Evolutionary conservation across 768 basidiomycete species (phyloP).

Genomic region (Pholiota conissans): DNA sequence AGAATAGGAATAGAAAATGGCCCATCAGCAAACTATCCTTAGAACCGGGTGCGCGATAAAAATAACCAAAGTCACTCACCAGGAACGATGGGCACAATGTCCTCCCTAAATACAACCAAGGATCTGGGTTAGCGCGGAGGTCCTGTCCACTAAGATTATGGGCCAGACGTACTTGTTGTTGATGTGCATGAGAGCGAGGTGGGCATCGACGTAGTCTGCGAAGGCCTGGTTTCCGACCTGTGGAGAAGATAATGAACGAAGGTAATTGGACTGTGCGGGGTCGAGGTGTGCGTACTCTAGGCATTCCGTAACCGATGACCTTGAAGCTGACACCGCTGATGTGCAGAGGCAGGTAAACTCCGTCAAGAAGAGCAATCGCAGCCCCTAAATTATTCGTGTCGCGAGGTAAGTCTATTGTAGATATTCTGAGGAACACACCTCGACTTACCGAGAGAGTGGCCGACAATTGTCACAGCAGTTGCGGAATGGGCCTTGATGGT

Average conservation of each 20-base stretch:
- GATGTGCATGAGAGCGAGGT: constrained; percentile 52
- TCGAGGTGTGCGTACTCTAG: constrained; percentile 34
- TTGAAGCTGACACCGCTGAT: constrained; percentile 38
- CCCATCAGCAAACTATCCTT: not conserved
- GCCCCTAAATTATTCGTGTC: too few relatives aligned
- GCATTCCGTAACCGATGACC: constrained; percentile 41
- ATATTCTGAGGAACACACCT: not conserved
- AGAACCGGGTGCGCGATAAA: not conserved
- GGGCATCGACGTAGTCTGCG: constrained; percentile 57
- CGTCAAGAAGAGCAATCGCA: constrained; percentile 55
- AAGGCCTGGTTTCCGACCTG: constrained; percentile 62
- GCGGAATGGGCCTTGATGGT: constrained; percentile 35
- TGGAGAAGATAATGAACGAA: not conserved
- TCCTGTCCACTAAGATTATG: not conserved
- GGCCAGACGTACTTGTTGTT: constrained; percentile 47
- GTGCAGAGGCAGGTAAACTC: constrained; percentile 54
- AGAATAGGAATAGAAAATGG: constrained; percentile 15
- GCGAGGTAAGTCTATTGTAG: not conserved
- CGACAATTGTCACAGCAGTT: constrained; percentile 41
- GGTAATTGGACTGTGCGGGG: constrained; percentile 24
- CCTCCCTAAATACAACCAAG: constrained; percentile 28
- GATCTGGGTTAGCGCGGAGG: not conserved
- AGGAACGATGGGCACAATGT: constrained; percentile 41
- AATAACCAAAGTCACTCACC: constrained; percentile 20
- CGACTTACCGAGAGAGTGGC: constrained; percentile 42